Conservation (phyloP, 1,284 basidiomycete species). For the Porodaedalea pini region DNA sequence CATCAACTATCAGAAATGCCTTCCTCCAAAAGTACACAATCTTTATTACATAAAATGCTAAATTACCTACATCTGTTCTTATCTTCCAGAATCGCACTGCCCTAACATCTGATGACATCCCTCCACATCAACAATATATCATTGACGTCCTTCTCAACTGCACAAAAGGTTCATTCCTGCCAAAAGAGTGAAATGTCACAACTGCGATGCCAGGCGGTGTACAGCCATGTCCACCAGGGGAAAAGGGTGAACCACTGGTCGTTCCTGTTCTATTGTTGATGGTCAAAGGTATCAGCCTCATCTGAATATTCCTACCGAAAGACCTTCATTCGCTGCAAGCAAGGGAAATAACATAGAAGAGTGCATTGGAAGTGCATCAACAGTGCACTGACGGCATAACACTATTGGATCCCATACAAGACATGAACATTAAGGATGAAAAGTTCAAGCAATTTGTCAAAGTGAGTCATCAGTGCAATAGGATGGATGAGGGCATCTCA, state of each 20-base stretch:
- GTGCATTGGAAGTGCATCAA: conserved; percentile 83
- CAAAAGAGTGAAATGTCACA: conserved; percentile 57
- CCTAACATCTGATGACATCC: conserved; percentile 61
- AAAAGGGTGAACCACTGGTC: conserved; percentile 81
- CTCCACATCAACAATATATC: conserved; percentile 88
- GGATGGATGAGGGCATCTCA: not conserved
- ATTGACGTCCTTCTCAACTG: conserved; percentile 92
- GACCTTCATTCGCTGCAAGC: conserved; percentile 78
- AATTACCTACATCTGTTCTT: not conserved
- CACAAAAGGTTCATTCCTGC: conserved; percentile 58
- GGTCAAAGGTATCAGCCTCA: conserved; percentile 80
- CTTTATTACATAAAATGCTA: not conserved
- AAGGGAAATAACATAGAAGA: conserved; percentile 85
- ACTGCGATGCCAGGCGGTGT: conserved; percentile 64
- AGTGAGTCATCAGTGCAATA: conserved; percentile 39
- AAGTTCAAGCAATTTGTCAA: conserved; percentile 86
- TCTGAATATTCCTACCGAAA: conserved; percentile 87
- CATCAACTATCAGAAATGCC: conserved; percentile 87
- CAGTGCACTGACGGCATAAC: conserved; percentile 88
- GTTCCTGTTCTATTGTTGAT: conserved; percentile 89
- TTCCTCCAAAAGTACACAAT: conserved; percentile 61
- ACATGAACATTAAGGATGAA: conserved; percentile 96
- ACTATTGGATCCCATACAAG: conserved; percentile 87
- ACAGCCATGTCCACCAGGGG: conserved; percentile 64
- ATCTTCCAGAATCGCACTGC: conserved; percentile 46